Percentiles rank a stretch among this genome's conserved stretches.
phyloP scores from a whole-genome alignment of 2,329 filamentous ascomycete genomes.

The Aureobasidium sp. region DNA sequence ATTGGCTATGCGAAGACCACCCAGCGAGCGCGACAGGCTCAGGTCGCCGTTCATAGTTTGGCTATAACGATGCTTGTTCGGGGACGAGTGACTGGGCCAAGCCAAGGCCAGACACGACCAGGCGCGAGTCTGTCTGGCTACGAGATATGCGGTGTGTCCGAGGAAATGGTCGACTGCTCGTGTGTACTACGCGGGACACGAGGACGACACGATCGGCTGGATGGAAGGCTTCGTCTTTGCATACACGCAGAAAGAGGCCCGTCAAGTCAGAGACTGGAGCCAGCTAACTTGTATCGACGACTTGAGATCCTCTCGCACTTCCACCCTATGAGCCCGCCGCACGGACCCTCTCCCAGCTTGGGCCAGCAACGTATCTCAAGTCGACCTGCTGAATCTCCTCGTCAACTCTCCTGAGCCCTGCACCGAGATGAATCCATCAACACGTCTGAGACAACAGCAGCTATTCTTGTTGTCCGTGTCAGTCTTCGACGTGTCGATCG shows the following conservation, averaged over 20 bases:
- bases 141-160: constrained; percentile 11
- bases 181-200: background rate
- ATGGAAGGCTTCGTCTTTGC: background rate
- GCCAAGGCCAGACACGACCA: constrained; percentile 14
- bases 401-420: background rate
- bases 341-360: background rate
- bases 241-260: background rate
- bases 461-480: background rate
- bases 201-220: background rate
- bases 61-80: background rate
- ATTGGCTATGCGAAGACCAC: constrained; percentile 93
- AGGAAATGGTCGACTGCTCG: background rate
- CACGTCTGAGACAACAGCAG: background rate
- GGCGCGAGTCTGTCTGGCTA: constrained; percentile 9
- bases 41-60: constrained; percentile 78
- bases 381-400: background rate
- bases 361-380: background rate
- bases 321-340: background rate
- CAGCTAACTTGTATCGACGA: background rate
- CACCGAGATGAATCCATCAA: background rate
- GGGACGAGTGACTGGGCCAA: constrained; percentile 13
- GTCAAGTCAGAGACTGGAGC: background rate
- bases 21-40: constrained; percentile 84
- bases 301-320: background rate
- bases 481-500: background rate